Evolutionary conservation across 2,329 filamentous ascomycete species (phyloP).

Genomic region (Lizonia empirigonia): DNA sequence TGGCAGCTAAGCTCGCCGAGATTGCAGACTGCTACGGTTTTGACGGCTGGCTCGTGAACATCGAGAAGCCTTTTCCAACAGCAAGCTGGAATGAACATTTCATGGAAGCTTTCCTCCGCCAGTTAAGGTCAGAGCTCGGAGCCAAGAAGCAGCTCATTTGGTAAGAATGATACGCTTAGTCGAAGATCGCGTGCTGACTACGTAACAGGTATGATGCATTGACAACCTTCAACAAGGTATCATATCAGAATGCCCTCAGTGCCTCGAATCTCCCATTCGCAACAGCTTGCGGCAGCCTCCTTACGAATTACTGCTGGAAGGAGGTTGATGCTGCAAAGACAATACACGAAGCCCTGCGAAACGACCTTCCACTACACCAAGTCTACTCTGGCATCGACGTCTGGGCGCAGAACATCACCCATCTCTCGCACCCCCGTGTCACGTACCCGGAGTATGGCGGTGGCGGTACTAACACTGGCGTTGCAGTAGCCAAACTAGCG

Average conservation of each 20-base stretch:
- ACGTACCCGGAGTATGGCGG: constrained; percentile 49
- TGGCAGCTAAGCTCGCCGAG: constrained; percentile 47
- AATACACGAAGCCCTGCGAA: constrained; percentile 29
- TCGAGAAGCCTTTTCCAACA: constrained; percentile 51
- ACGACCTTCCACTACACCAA: constrained; percentile 30
- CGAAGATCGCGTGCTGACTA: not conserved
- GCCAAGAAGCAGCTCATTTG: constrained; percentile 46
- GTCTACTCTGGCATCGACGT: constrained; percentile 54
- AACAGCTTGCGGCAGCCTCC: constrained; percentile 45
- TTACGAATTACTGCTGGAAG: constrained; percentile 56
- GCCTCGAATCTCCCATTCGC: constrained; percentile 48
- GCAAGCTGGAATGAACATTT: constrained; percentile 36
- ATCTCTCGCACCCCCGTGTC: constrained; percentile 35
- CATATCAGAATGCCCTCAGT: constrained; percentile 54
- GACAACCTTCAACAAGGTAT: constrained; percentile 49
- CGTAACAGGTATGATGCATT: constrained; percentile 53
- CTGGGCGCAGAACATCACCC: constrained; percentile 52
- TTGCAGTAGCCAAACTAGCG: constrained; percentile 48
- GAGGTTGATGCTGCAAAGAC: constrained; percentile 34
- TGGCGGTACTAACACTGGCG: constrained; percentile 51
- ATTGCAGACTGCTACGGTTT: constrained; percentile 53
- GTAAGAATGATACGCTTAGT: constrained; percentile 32
- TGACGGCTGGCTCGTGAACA: constrained; percentile 56
- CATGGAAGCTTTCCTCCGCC: constrained; percentile 47
- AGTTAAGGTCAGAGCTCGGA: constrained; percentile 44